These are phyloP conservation scores for Stromatinia cepivora DNA, from an alignment of 2,329 filamentous ascomycete genomes.

Conservation along the genomic window DNA sequence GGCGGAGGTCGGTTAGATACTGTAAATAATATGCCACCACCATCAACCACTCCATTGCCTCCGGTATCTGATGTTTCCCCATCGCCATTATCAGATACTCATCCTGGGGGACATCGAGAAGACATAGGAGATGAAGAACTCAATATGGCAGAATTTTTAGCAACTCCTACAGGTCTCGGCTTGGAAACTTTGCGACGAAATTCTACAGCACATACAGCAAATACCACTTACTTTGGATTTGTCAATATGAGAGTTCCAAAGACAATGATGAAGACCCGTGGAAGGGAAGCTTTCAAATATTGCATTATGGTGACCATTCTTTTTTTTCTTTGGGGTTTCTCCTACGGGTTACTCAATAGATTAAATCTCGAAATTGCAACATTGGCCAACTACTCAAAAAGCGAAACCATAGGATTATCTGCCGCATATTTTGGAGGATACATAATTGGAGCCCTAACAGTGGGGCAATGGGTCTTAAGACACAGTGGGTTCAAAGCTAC, in stretches of 20 bases:
- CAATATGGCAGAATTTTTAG: constrained; percentile 38
- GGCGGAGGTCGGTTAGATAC: not conserved
- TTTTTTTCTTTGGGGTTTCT: constrained; percentile 88
- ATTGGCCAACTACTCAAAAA: constrained; percentile 56
- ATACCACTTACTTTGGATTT: constrained; percentile 70
- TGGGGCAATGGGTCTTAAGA: constrained; percentile 70
- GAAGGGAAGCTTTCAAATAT: constrained; percentile 67
- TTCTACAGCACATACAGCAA: constrained; percentile 26
- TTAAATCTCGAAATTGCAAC: constrained; percentile 70
- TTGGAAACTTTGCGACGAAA: constrained; percentile 19
- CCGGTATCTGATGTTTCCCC: constrained; percentile 10
- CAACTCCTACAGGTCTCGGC: constrained; percentile 25
- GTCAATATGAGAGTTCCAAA: constrained; percentile 70
- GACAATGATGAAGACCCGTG: constrained; percentile 66
- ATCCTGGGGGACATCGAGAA: constrained; percentile 27
- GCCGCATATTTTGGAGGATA: constrained; percentile 73
- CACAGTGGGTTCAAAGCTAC: constrained; percentile 75
- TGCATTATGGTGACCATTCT: constrained; percentile 74
- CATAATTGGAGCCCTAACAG: constrained; percentile 66
- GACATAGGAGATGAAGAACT: constrained; percentile 28
- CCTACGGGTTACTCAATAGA: constrained; percentile 81
- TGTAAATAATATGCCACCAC: not conserved
- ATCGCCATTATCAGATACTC: constrained; percentile 23
- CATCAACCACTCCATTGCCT: constrained; percentile 1
- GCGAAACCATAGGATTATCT: constrained; percentile 66